Base-by-base conservation (phyloP, 495 filamentous ascomycete species). In the Neurospora sp. region DNA sequence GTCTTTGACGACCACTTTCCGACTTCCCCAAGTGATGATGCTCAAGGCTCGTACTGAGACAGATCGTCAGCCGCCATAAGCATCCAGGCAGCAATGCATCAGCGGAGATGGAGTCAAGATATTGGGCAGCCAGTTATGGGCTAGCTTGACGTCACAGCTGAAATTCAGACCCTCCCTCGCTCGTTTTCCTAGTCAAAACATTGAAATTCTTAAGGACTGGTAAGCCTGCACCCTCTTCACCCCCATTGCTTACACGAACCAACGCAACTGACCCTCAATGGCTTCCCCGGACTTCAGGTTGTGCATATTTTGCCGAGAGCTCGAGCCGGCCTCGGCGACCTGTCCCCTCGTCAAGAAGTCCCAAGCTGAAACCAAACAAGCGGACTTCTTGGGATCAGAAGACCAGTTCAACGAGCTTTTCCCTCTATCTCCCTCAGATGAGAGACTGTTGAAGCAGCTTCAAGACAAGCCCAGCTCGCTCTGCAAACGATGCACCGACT, bases 221-320 rank as follows among this genome's bases (percentile, higher is more conserved):
- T 59, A 59, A 27, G 9, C 2, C 48, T 8, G 11, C 48, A 6
- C 22, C 1, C 11, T 8, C 1, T 61, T 7, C 12, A 31, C 1
- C 1, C 1, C 9, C 53, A 16, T 31, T 16, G 5, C 53, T 16
- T 6, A 6, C 11, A 3, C 53, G 3, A 31, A 0, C 1, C 11
- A 31, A 16, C 22, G 1, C 20, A 0, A 59, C 22, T 18, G 1
- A 61, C 22, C 12, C 9, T 8, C 12, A 61, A 61, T 61, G 53
- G 22, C 22, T 31, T 35, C 27, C 6, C 10, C 0, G 0, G 53
- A 61, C 53, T 61, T 1, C 68, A 75, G 59, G 16, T 11, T 75
- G 6, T 75, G 74, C 41, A 68, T 73, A 20, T 75, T 75, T 59
- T 75, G 74, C 22, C 74, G 74, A 3, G 1, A 18, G 59, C 35